Base-by-base conservation (phyloP, 495 filamentous ascomycete genomes). In the Daldinia decipiens region DNA sequence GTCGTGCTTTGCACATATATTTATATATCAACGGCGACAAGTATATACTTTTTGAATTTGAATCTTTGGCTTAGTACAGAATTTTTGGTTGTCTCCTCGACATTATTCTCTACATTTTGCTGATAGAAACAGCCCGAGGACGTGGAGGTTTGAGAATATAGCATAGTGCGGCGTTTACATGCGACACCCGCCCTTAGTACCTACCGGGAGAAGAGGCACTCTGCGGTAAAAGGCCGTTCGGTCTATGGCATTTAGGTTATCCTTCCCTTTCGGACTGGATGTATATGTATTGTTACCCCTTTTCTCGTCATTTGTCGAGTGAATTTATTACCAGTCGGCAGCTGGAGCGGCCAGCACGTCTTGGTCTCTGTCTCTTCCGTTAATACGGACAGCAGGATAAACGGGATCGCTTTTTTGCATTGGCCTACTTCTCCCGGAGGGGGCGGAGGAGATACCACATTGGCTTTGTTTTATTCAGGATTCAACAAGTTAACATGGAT, bases 1-100 rank as follows among this genome's bases (percentile, higher is more conserved):
- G 47, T 50, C 40, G 34, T 64, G 62, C 34, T 55, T 56, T 63
- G 24, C 63, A 58, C 57, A 57, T 38, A 43, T 56, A 66, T 67
- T 62, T 63, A 74, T 63, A 70, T 67, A 66, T 62, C 58, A 67
- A 19, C 55, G 47, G 55, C 63, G 62, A 55, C 54, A 36, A 66
- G 62, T 63, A 74, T 62, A 67, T 74, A 70, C 7, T 55, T 53
- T 53, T 29, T 62, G 66, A 70, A 70, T 70, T 63, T 67, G 62
- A 70, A 62, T 67, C 57, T 59, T 63, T 45, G 43, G 53, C 61
- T 40, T 43, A 70, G 43, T 43, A 4, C 65, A n/a, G 12, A 31
- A 9, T 24, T 39, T 32, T 36, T 52, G 57, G 57, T 57, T 64
- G n/a, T 11, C 59, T 66, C 26, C 26, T 32, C 57, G 70, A 43